Percentiles rank a stretch among this genome's conserved stretches.
These are phyloP conservation scores for Lizanozyma gosingica DNA, from an alignment of 1,139 yeast species.

Conservation along the genomic window DNA sequence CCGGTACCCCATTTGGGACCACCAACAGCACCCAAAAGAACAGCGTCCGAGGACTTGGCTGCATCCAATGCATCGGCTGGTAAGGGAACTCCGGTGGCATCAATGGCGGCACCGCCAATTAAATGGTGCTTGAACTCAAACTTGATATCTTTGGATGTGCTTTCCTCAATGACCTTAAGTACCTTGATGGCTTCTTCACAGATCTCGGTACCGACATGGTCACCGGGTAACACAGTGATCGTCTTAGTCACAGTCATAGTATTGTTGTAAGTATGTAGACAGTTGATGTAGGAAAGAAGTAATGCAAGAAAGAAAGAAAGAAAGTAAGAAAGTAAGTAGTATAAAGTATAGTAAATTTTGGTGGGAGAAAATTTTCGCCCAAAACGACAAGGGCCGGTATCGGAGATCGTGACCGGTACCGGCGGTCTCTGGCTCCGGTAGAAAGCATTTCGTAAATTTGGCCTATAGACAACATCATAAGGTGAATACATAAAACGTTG, in stretches of 20 bases:
- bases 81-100: conserved; percentile 88
- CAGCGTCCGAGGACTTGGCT: conserved; percentile 88
- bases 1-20: conserved; percentile 99
- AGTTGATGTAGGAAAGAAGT: no score
- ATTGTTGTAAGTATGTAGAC: conserved; percentile 3
- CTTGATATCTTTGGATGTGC: conserved; percentile 47
- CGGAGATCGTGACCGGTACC: background rate
- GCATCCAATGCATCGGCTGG: conserved; percentile 83
- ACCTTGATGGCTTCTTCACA: conserved; percentile 89
- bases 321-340: no score
- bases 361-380: background rate
- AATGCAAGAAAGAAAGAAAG: no score
- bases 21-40: conserved; percentile 93
- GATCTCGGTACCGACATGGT: conserved; percentile 92
- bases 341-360: no score
- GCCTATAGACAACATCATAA: no score
- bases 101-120: conserved; percentile 98
- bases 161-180: conserved; percentile 62
- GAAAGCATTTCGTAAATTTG: no score
- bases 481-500: background rate
- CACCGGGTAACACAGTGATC: conserved; percentile 88
- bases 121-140: conserved; percentile 76
- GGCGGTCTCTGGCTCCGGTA: no score
- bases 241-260: conserved; percentile 35
- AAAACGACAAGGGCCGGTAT: background rate